These are phyloP conservation scores for Saccharum officinarum DNA, from an alignment of 176 grass and related monocot genomes.

Conservation along the genomic window DNA sequence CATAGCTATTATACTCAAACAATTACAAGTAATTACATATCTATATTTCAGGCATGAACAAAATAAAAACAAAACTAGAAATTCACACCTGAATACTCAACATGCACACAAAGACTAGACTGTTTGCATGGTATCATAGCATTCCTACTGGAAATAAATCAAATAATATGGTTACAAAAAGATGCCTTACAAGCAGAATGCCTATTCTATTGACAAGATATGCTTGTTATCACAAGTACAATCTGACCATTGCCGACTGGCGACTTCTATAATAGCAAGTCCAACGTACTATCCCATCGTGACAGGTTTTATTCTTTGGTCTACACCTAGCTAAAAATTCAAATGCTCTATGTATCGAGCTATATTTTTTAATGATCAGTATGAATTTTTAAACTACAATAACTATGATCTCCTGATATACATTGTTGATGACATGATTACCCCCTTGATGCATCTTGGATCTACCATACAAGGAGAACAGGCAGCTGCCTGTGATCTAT, in stretches of 20 bases:
- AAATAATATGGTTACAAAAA: background rate
- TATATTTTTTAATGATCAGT: background rate
- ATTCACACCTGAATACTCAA: conserved; percentile 12
- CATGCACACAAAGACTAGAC: background rate
- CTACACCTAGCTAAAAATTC: background rate
- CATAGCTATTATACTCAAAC: background rate
- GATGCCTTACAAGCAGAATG: background rate
- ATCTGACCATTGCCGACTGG: background rate
- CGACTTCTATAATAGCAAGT: background rate
- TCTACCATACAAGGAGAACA: background rate
- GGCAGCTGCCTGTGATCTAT: background rate
- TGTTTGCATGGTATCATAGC: background rate
- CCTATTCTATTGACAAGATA: conserved; percentile 1
- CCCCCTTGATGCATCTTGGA: background rate
- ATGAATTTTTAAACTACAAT: background rate
- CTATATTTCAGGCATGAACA: background rate
- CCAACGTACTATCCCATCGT: background rate
- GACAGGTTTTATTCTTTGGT: background rate
- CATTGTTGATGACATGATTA: background rate
- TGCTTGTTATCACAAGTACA: background rate
- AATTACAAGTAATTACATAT: background rate
- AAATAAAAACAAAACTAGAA: background rate
- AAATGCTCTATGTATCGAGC: background rate
- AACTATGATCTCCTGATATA: background rate
- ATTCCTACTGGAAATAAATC: background rate